These are phyloP conservation scores for Brassica balearica DNA, from an alignment of 441 rosid genomes.

Conservation along the genomic window DNA sequence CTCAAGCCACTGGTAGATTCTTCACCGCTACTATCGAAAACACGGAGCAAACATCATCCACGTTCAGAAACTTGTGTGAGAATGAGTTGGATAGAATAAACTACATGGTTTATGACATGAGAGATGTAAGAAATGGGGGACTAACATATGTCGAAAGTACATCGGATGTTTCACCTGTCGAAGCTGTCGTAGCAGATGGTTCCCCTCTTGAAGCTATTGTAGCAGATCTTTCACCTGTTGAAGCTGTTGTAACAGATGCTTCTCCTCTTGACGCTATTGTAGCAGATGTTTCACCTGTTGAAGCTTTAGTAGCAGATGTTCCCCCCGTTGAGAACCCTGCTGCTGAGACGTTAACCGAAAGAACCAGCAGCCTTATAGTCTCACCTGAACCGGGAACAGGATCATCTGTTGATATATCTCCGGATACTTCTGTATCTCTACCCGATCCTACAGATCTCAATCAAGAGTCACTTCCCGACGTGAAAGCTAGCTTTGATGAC, in stretches of 20 bases:
- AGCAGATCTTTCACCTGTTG: conserved; percentile 25
- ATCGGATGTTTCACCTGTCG: conserved; percentile 45
- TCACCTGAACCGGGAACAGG: conserved; percentile 51
- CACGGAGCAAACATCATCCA: conserved; percentile 41
- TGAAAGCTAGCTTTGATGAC: conserved; percentile 58
- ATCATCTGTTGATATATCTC: conserved; percentile 44
- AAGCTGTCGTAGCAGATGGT: conserved; percentile 34
- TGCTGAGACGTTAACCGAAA: conserved; percentile 52
- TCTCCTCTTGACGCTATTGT: conserved; percentile 39
- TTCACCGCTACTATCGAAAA: conserved; percentile 48
- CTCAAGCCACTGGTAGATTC: conserved; percentile 62
- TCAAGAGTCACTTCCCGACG: conserved; percentile 27
- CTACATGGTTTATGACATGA: conserved; percentile 48
- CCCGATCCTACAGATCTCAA: conserved; percentile 33
- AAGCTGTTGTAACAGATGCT: neutral
- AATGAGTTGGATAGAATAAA: conserved; percentile 44
- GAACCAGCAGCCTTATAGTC: conserved; percentile 42
- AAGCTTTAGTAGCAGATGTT: neutral
- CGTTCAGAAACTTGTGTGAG: conserved; percentile 41
- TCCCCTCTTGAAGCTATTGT: neutral
- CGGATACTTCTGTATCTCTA: conserved; percentile 49
- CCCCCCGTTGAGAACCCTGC: conserved; percentile 46
- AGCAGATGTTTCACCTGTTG: conserved; percentile 31
- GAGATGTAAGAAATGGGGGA: conserved; percentile 45
- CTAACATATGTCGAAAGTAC: conserved; percentile 55